Conservation (phyloP, 2,329 filamentous ascomycete species). For the Fusarium sp. region DNA sequence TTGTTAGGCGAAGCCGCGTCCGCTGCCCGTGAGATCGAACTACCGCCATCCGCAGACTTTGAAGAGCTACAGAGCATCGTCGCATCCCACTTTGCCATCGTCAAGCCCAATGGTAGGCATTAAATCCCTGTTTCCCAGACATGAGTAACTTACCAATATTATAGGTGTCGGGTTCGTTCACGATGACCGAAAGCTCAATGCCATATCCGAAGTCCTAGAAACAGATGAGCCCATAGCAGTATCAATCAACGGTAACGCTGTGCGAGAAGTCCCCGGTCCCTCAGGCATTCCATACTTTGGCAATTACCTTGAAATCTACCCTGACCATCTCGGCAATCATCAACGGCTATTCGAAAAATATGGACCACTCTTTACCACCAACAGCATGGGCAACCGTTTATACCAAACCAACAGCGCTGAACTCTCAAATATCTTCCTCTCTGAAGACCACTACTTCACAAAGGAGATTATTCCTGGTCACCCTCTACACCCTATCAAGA, state of each 20-base stretch:
- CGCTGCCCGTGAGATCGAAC: neutral
- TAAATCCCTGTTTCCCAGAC: rapidly evolving
- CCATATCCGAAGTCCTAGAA: slow-evolving; percentile 52
- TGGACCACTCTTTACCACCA: slow-evolving; percentile 64
- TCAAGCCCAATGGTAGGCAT: slow-evolving; percentile 54
- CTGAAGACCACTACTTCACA: slow-evolving; percentile 65
- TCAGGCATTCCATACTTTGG: slow-evolving; percentile 61
- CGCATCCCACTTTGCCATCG: slow-evolving; percentile 53
- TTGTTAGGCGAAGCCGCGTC: neutral
- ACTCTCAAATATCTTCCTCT: slow-evolving; percentile 59
- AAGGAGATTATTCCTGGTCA: slow-evolving; percentile 65
- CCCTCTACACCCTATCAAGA: slow-evolving; percentile 59
- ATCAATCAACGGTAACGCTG: slow-evolving; percentile 61
- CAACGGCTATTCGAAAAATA: slow-evolving; percentile 65
- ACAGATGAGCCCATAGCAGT: slow-evolving; percentile 53
- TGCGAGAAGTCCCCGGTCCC: slow-evolving; percentile 64
- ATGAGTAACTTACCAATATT: neutral
- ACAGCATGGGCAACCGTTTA: slow-evolving; percentile 61
- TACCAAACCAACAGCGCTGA: slow-evolving; percentile 65
- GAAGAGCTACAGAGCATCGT: slow-evolving; percentile 15
- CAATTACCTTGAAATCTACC: slow-evolving; percentile 66
- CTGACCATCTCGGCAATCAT: slow-evolving; percentile 69
- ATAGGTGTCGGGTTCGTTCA: slow-evolving; percentile 54
- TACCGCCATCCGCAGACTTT: neutral
- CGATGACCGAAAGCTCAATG: slow-evolving; percentile 43